A percentile compares a stretch with the other conserved stretches of the same genome.
Evolutionary conservation across 768 basidiomycete genomes (phyloP).

Genomic region (Mycena amicta): DNA sequence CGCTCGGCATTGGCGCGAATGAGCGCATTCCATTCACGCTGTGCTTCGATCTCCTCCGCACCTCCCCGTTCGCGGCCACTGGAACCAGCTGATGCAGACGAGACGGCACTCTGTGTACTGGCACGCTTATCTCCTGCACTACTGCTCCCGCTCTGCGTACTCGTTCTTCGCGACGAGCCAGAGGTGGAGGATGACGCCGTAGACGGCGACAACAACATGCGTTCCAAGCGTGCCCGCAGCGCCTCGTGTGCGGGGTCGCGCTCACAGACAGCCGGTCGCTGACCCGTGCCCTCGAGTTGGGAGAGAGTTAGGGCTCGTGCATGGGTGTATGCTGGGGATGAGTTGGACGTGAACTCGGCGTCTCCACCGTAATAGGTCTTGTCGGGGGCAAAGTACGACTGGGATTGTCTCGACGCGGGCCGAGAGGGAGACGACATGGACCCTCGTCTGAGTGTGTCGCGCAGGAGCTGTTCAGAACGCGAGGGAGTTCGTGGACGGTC

Average conservation of each 20-base stretch:
- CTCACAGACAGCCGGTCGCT: constrained; percentile 24
- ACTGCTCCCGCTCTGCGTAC: background rate
- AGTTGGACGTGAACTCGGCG: constrained; percentile 7
- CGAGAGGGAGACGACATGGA: background rate
- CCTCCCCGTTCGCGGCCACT: background rate
- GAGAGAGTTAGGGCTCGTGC: constrained; percentile 8
- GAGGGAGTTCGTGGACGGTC: constrained; percentile 29
- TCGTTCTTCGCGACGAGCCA: constrained; percentile 8
- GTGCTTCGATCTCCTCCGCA: background rate
- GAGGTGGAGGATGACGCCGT: constrained; percentile 1
- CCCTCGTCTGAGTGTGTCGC: constrained; percentile 12
- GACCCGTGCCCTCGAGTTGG: constrained; percentile 9
- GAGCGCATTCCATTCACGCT: background rate
- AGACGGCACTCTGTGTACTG: background rate
- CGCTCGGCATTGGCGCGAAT: background rate
- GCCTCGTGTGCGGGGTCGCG: constrained; percentile 56
- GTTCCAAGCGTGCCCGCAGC: constrained; percentile 53
- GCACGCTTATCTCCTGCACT: background rate
- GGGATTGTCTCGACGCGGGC: background rate
- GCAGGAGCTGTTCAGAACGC: constrained; percentile 18
- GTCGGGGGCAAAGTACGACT: background rate
- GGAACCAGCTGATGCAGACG: background rate
- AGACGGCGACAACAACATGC: constrained; percentile 38
- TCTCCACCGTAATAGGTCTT: constrained; percentile 12
- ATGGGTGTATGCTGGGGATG: background rate